Evolutionary conservation across 352 stramenopile genomes (phyloP).

Genomic region (Phytophthora sp.): DNA sequence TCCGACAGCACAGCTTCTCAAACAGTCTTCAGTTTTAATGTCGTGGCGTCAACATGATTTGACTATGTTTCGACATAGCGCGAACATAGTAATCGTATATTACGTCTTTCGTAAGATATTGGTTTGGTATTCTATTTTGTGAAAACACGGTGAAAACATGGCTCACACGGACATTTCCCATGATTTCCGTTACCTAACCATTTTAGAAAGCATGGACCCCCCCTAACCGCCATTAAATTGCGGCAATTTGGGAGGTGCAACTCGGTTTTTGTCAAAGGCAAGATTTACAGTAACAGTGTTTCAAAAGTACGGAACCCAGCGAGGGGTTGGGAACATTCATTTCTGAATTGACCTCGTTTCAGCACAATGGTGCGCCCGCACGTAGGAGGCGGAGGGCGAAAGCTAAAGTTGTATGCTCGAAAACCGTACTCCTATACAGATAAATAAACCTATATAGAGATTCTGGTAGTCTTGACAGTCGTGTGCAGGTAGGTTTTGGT

Average conservation of each 20-base stretch:
- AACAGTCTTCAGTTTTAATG: slow-evolving; percentile 4
- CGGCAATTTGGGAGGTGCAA: neutral
- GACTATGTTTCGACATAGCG: too few species aligned
- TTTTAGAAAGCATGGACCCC: slow-evolving; percentile 6
- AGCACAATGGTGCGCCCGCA: too few species aligned
- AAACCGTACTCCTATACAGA: neutral
- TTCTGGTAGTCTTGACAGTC: neutral
- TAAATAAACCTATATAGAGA: neutral
- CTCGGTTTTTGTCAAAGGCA: neutral
- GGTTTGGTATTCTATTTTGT: neutral
- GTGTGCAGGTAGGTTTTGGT: neutral
- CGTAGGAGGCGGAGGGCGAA: neutral
- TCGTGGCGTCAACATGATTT: too few species aligned
- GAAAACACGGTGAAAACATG: neutral
- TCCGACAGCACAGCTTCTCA: neutral
- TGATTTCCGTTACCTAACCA: neutral
- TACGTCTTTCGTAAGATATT: neutral
- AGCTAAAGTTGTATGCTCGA: neutral
- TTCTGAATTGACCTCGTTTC: too few species aligned
- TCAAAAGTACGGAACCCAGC: neutral
- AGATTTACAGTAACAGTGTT: neutral
- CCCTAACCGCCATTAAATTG: too few species aligned
- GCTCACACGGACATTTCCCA: too few species aligned
- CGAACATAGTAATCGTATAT: slow-evolving; percentile 7
- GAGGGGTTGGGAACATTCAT: neutral